phyloP scores from a whole-genome alignment of 768 basidiomycete genomes.

The Auriculariales sp. region DNA sequence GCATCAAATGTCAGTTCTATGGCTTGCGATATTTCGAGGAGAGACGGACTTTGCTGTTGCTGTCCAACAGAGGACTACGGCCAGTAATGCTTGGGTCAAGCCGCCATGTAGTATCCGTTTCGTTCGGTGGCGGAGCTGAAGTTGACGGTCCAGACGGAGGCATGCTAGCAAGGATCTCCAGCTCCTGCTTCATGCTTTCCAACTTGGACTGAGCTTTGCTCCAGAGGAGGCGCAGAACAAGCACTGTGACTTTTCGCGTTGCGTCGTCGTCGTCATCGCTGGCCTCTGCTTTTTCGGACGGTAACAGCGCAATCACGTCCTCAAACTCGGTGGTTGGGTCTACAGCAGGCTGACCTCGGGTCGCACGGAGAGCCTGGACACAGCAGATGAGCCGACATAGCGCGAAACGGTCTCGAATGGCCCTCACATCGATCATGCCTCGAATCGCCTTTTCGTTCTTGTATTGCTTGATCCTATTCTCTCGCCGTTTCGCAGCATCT shows the following conservation, averaged over 20 bases:
- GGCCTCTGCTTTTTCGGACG: constrained; percentile 21
- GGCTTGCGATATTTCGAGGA: background rate
- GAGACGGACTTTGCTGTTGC: constrained; percentile 52
- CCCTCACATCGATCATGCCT: constrained; percentile 47
- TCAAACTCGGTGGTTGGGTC: constrained; percentile 37
- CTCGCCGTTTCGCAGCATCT: constrained; percentile 61
- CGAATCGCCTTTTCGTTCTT: constrained; percentile 74
- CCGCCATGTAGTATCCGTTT: constrained; percentile 51
- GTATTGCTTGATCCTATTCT: constrained; percentile 84
- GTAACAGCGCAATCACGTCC: constrained; percentile 49
- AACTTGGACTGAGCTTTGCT: constrained; percentile 54
- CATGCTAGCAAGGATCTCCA: constrained; percentile 46
- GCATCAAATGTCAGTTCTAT: constrained; percentile 6
- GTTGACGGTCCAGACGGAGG: constrained; percentile 27
- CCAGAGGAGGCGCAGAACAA: constrained; percentile 62
- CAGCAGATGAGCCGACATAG: background rate
- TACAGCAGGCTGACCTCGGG: constrained; percentile 26
- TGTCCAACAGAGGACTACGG: constrained; percentile 54
- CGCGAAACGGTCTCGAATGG: background rate
- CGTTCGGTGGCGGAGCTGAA: constrained; percentile 23
- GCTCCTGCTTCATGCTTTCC: constrained; percentile 55
- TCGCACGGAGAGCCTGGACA: constrained; percentile 37
- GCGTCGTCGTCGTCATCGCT: constrained; percentile 50
- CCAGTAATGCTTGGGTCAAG: constrained; percentile 35
- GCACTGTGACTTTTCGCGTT: constrained; percentile 48